Conservation (phyloP, 371 early-diverging fungal genomes). For the Nosema bombycis region DNA sequence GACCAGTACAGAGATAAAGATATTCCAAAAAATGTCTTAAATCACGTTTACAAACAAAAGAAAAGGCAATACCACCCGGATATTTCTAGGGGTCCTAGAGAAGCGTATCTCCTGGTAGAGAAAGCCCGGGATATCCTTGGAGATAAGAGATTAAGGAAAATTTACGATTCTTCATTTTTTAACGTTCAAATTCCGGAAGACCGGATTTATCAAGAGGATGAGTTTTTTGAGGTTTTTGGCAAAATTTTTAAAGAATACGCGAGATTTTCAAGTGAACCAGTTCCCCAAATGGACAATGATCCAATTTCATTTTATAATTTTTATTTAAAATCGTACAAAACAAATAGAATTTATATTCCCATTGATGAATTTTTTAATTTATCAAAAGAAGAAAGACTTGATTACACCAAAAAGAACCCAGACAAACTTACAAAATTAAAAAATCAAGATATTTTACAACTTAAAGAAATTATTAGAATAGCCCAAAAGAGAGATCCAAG, state of each 20-base stretch:
- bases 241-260: slow-evolving; percentile 78
- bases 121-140: slow-evolving; percentile 79
- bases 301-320: slow-evolving; percentile 88
- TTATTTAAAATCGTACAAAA: slow-evolving; percentile 86
- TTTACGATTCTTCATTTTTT: slow-evolving; percentile 88
- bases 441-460: slow-evolving; percentile 50
- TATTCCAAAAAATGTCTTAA: slow-evolving; percentile 45
- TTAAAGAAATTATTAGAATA: slow-evolving; percentile 58
- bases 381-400: slow-evolving; percentile 44
- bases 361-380: slow-evolving; percentile 73
- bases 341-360: slow-evolving; percentile 91
- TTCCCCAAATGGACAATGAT: slow-evolving; percentile 73
- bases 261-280: slow-evolving; percentile 75
- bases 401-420: slow-evolving; percentile 51
- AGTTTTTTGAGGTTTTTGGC: slow-evolving; percentile 78
- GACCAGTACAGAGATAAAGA: slow-evolving; percentile 34
- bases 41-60: slow-evolving; percentile 45
- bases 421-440: slow-evolving; percentile 51
- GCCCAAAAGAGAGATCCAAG: slow-evolving; percentile 62
- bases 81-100: slow-evolving; percentile 40
- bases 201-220: slow-evolving; percentile 71
- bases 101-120: slow-evolving; percentile 56
- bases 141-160: slow-evolving; percentile 78
- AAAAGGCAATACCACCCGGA: slow-evolving; percentile 61
- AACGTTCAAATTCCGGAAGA: slow-evolving; percentile 67